These are phyloP conservation scores for Fragaria nilgerrensis DNA, from an alignment of 306 rosid genomes.

Conservation along the genomic window DNA sequence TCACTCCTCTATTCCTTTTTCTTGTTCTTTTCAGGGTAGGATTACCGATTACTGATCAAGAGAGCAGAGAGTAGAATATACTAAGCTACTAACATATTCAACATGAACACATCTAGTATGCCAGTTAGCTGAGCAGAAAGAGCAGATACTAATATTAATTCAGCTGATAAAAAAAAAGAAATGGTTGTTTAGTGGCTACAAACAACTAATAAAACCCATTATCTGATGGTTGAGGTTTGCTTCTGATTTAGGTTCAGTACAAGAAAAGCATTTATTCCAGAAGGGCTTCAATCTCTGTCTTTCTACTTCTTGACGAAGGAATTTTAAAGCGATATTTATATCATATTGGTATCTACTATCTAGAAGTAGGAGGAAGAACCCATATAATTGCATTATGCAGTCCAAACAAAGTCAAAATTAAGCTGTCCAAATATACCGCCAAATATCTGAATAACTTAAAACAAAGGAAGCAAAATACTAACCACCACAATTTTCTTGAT, in stretches of 20 bases:
- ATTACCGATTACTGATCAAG: not conserved
- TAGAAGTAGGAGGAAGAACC: not conserved
- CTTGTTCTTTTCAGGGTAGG: not conserved
- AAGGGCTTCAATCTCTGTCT: not conserved
- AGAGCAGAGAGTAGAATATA: not conserved
- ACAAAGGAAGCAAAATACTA: conserved; percentile 33
- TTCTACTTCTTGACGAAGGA: not conserved
- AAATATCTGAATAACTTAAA: not conserved
- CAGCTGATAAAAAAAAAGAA: not conserved
- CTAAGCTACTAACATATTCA: not conserved
- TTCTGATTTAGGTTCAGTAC: not conserved
- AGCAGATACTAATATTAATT: not conserved
- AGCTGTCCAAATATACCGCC: not conserved
- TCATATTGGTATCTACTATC: not conserved
- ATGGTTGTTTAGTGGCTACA: not conserved
- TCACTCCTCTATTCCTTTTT: not conserved
- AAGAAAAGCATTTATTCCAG: not conserved
- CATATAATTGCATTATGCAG: not conserved
- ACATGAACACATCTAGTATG: not conserved
- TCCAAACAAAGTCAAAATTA: not conserved
- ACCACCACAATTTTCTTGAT: conserved; percentile 76
- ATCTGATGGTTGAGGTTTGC: not conserved
- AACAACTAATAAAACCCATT: not conserved
- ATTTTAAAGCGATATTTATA: not conserved
- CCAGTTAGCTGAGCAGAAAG: not conserved